Base-by-base conservation (phyloP, 805 yeast genomes). In the Hanseniaspora valbyensis region DNA sequence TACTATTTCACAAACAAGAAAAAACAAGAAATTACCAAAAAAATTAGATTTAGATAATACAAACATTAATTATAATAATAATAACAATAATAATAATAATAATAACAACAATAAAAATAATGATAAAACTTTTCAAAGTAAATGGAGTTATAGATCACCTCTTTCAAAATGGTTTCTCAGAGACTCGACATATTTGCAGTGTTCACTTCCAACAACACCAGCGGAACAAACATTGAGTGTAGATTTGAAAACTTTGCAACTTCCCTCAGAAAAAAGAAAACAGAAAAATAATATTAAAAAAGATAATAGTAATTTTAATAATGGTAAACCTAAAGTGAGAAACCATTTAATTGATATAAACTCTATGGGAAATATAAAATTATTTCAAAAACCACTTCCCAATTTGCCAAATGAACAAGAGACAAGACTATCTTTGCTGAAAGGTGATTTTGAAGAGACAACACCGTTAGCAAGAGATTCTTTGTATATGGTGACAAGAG, bases 111-210 rank as follows among this genome's bases (percentile, higher is more conserved):
- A 14, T 19, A 10, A 21, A 40, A 21, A 40, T 4, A 4, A 14
- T 13, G 22, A 40, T 2, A 26, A n/a, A 21, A 9, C 21, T 18
- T 32, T 13, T 28, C 14, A 12, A 28, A 28, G 13, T 25, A 48
- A 30, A 44, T 64, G 67, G 67, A 56, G 52, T 28, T 64, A 63
- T 50, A 58, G 58, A n/a, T 64, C 68, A 1, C 68, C 68, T 4
- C 51, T 64, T 12, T 62, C 66, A 9, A 57, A 59, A 48, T 63
- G 67, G 67, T 63, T 64, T 51, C 49, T 62, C 21, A 56, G 63
- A 36, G 58, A 59, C 21, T 61, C 66, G 1, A 56, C 61, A 2
- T 62, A 62, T 48, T 45, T 63, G 2, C 56, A 53, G 32, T 59
- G 56, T 33, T 51, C 53, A 12, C 52, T 49, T 2, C 9, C 28